Evolutionary conservation across 2,329 filamentous ascomycete species (phyloP), one percentile per base, ranked within the genome.

Genomic region (Penicillium sp.): DNA sequence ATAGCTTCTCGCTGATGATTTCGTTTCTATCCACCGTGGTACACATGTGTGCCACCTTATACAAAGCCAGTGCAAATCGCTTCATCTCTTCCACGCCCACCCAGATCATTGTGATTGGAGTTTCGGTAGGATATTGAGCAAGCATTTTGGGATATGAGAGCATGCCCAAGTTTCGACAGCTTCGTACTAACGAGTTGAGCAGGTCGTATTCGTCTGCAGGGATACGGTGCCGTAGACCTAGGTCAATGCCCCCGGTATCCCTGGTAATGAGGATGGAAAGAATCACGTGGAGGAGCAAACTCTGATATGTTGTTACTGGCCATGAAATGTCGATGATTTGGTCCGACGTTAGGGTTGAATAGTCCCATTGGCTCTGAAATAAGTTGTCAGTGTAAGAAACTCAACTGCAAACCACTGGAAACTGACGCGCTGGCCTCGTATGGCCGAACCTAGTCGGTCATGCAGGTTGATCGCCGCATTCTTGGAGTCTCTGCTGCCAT

Each of bases 261-360:
- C 57, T 51, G 2, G 52, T 49, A 10, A 54, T 47, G 6, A 67
- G 51, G 1, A 65, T 32, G 10, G 66, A 52, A 24, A 69, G 62
- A 11, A 70, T 67, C 8, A 65, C 55, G 39, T 67, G 59, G 2
- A 70, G 58, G 5, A 69, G 61, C 34, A 69, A 59, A 21, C 59
- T 56, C 32, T 70, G 67, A 29, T 64, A 68, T n/a, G 66, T 66
- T 29, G 66, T 56, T 24, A 69, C 64, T 34, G 66, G 66, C 63
- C 64, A 68, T 27, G 57, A 46, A 2, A 47, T 55, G 7, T 10
- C 43, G 21, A 6, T 44, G 14, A 27, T 13, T 10, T 27, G 18
- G 6, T 29, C 34, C 47, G 36, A n/a, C 9, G n/a, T 49, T 29
- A 47, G 51, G 13, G 58, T 29, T 1, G 54, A 40, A 13, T 55